A percentile compares a stretch with the other conserved stretches of the same genome.
Conservation (phyloP, 192 early-diverging fungal genomes). For the Entomortierella parvispora region DNA sequence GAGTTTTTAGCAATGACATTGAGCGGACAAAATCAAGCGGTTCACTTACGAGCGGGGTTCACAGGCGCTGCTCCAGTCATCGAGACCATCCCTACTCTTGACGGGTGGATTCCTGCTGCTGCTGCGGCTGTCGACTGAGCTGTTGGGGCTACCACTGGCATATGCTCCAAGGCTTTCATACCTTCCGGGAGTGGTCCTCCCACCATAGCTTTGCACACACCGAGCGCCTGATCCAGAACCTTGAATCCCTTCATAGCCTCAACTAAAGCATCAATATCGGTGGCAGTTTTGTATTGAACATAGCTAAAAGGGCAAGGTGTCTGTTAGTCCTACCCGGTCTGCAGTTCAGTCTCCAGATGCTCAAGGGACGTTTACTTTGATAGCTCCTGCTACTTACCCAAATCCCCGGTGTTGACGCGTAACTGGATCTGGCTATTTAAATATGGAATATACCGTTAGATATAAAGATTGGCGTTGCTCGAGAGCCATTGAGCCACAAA, state of each 20-base stretch:
- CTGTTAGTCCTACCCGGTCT: no score
- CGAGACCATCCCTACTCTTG: background rate
- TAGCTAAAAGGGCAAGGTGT: slow-evolving; percentile 60
- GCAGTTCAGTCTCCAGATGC: no score
- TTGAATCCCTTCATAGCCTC: slow-evolving; percentile 81
- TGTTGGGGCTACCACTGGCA: slow-evolving; percentile 48
- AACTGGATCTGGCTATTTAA: slow-evolving; percentile 68
- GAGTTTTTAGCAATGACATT: no score
- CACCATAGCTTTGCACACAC: slow-evolving; percentile 74
- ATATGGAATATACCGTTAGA: background rate
- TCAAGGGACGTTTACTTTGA: no score
- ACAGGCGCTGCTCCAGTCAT: background rate
- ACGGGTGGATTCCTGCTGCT: no score
- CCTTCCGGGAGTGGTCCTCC: slow-evolving; percentile 83
- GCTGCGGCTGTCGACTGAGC: background rate
- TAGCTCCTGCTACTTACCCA: slow-evolving; percentile 66
- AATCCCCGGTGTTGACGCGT: slow-evolving; percentile 81
- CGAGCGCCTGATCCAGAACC: slow-evolving; percentile 76
- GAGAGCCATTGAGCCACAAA: no score
- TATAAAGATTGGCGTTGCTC: background rate
- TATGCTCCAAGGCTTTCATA: slow-evolving; percentile 77
- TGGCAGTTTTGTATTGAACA: slow-evolving; percentile 77
- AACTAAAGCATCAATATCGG: slow-evolving; percentile 68
- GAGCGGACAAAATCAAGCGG: no score
- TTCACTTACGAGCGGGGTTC: slow-evolving; percentile 32